Conservation (phyloP, 192 early-diverging fungal species). For the Dissophora globulifera region DNA sequence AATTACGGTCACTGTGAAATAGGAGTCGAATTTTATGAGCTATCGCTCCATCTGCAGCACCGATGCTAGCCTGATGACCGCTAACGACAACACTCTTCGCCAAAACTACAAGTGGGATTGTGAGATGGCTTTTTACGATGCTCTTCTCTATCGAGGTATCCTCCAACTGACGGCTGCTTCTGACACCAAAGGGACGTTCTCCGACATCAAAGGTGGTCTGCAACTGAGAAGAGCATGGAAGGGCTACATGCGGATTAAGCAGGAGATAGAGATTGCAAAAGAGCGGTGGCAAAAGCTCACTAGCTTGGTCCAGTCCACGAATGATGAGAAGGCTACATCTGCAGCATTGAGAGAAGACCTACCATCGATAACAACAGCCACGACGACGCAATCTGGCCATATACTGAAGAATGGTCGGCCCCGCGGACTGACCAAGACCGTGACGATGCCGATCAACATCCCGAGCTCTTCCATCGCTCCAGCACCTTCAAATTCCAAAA, state of each 20-base stretch:
- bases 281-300: constrained; percentile 25
- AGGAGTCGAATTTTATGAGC: constrained; percentile 46
- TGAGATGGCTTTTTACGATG: constrained; percentile 55
- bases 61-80: constrained; percentile 23
- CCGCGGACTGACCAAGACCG: constrained; percentile 6
- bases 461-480: background rate
- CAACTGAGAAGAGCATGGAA: constrained; percentile 55
- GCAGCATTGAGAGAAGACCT: no score
- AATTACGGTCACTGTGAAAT: no score
- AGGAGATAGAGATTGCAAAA: constrained; percentile 51
- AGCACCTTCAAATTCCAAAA: constrained; percentile 3
- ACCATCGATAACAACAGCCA: no score
- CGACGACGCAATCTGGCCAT: background rate
- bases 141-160: constrained; percentile 49
- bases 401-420: background rate
- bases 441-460: constrained; percentile 10
- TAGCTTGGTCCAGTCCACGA: background rate
- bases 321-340: no score
- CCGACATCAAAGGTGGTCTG: constrained; percentile 53
- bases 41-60: constrained; percentile 33
- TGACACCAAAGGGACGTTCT: constrained; percentile 54
- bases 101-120: constrained; percentile 60
- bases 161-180: constrained; percentile 47
- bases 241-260: constrained; percentile 52
- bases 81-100: constrained; percentile 34